Evolutionary conservation across 306 rosid species (phyloP).

Genomic region (Vigna nakashimae): DNA sequence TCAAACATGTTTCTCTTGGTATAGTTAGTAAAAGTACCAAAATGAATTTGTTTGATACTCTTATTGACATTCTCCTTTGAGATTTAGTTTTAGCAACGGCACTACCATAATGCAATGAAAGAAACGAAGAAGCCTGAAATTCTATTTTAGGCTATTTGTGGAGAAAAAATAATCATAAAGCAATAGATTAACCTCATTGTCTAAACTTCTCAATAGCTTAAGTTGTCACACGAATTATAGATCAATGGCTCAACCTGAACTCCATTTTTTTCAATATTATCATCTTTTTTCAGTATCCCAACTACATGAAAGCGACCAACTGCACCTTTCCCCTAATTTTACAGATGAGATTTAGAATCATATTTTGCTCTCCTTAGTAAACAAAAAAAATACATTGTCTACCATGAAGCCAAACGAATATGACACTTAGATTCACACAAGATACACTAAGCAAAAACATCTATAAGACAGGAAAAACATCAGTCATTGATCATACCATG

Average conservation of each 20-base stretch:
- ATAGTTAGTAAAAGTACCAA: background rate
- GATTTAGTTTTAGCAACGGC: background rate
- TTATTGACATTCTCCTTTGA: conserved; percentile 18
- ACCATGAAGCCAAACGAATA: background rate
- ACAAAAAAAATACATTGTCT: background rate
- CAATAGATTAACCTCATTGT: background rate
- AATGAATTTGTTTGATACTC: background rate
- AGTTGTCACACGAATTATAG: background rate
- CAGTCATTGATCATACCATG: conserved; percentile 22
- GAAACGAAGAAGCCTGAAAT: background rate
- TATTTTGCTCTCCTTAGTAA: background rate
- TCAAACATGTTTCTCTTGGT: conserved; percentile 7
- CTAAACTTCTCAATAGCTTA: background rate
- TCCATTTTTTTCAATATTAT: background rate
- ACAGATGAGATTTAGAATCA: conserved; percentile 15
- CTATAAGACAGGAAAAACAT: conserved; percentile 17
- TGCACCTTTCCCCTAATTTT: conserved; percentile 6
- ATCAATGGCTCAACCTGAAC: conserved; percentile 21
- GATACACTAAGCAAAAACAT: background rate
- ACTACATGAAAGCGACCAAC: conserved; percentile 1
- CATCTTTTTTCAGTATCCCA: conserved; percentile 19
- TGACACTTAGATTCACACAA: background rate
- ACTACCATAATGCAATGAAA: background rate
- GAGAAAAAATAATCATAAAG: background rate
- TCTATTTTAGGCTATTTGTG: conserved; percentile 8